Evolutionary conservation across 176 grass and related monocot genomes (phyloP).

Genomic region (Poa annua): DNA sequence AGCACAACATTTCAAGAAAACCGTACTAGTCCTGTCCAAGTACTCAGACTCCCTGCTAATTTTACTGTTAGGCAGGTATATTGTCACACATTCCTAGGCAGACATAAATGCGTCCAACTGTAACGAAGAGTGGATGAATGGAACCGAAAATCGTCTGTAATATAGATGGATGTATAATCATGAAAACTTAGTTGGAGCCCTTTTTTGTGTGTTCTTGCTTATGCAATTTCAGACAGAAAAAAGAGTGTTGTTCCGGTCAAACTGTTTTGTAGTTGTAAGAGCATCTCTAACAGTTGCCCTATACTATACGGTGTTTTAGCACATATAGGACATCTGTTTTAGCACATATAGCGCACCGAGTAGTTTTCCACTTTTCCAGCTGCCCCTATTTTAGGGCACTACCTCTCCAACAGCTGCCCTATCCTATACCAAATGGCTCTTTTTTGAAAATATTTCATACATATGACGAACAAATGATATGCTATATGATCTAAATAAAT

Average conservation of each 20-base stretch:
- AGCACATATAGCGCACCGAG: no score
- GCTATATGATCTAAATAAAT: no score
- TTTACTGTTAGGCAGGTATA: not conserved
- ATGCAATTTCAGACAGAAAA: not conserved
- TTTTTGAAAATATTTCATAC: no score
- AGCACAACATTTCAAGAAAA: conserved; percentile 14
- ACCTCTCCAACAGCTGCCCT: no score
- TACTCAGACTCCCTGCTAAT: not conserved
- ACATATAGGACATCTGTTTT: no score
- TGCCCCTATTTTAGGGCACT: no score
- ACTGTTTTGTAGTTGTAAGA: conserved; percentile 8
- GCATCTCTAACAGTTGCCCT: no score
- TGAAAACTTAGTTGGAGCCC: conserved; percentile 2
- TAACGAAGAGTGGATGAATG: not conserved
- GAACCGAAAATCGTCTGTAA: not conserved
- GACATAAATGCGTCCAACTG: not conserved
- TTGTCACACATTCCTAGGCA: not conserved
- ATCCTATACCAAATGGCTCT: no score
- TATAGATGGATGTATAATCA: not conserved
- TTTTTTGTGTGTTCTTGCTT: conserved; percentile 4
- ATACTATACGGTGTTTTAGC: no score
- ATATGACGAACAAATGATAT: no score
- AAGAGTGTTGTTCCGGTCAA: not conserved
- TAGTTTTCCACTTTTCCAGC: no score
- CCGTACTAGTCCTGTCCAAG: not conserved